phyloP scores from a whole-genome alignment of 2,329 filamentous ascomycete genomes.

The Xylaria sp. region DNA sequence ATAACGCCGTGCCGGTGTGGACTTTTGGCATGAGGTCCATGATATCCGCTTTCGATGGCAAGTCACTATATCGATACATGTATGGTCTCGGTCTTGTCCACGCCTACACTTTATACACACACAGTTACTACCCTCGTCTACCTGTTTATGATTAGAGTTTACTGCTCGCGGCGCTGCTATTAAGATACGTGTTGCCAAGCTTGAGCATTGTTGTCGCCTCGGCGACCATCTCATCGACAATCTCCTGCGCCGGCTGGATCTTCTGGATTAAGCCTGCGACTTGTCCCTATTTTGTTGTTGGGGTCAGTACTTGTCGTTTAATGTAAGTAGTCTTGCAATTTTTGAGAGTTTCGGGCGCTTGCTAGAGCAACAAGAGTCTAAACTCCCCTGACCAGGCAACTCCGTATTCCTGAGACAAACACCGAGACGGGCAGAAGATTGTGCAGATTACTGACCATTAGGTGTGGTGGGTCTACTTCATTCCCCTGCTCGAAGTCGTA shows the following conservation, averaged over 20 bases:
- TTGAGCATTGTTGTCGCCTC: conserved; percentile 74
- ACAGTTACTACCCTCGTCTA: neutral
- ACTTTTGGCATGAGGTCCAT: neutral
- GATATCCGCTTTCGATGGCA: neutral
- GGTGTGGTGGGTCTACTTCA: conserved; percentile 82
- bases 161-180: conserved; percentile 42
- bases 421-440: too few species aligned
- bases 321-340: too few species aligned
- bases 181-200: conserved; percentile 65
- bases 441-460: too few species aligned
- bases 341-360: too few species aligned
- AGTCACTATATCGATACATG: neutral
- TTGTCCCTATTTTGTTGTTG: too few species aligned
- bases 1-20: neutral
- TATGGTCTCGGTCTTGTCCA: neutral
- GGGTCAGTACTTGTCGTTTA: too few species aligned
- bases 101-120: neutral
- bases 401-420: too few species aligned
- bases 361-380: too few species aligned
- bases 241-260: conserved; percentile 80
- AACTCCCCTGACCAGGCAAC: too few species aligned
- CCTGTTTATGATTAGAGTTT: conserved; percentile 44
- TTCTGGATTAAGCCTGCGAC: conserved; percentile 79
- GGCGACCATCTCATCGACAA: conserved; percentile 88
- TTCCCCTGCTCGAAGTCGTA: conserved; percentile 82